A percentile compares a stretch with the other conserved stretches of the same genome.
Conservation (phyloP, 345 rosid genomes). For the Erodium maritimum region DNA sequence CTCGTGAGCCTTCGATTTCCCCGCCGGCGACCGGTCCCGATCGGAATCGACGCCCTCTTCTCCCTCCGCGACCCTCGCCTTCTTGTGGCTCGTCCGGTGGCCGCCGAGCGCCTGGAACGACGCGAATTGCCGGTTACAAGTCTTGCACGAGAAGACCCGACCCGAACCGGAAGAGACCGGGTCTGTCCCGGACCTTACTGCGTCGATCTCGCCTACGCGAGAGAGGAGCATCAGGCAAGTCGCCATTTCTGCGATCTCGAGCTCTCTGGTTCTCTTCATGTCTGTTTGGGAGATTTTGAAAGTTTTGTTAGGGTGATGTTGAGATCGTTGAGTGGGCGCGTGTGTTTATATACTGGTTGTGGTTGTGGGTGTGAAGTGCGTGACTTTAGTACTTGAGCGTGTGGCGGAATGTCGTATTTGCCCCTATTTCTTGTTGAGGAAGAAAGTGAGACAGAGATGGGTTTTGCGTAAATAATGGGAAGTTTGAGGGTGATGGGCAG, state of each 20-base stretch:
- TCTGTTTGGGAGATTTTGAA: too few relatives aligned
- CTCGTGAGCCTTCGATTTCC: neutral
- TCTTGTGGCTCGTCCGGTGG: constrained; percentile 1
- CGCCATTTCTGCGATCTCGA: too few relatives aligned
- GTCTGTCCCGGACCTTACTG: too few relatives aligned
- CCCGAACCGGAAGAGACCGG: too few relatives aligned
- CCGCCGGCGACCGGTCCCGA: neutral
- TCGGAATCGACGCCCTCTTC: neutral
- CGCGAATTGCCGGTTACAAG: neutral
- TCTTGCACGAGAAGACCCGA: neutral
- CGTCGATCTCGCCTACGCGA: too few relatives aligned
- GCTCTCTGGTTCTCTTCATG: too few relatives aligned
- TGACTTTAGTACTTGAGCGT: too few relatives aligned
- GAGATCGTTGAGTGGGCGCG: neutral
- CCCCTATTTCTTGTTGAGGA: neutral
- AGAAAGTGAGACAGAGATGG: neutral
- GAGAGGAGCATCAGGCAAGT: too few relatives aligned
- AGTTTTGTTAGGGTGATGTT: neutral
- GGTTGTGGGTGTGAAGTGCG: neutral
- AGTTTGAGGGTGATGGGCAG: neutral
- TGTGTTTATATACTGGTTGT: too few relatives aligned
- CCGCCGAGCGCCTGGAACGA: neutral
- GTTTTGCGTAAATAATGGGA: neutral
- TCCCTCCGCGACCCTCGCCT: neutral
- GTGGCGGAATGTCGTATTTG: neutral